phyloP scores from a whole-genome alignment of 1,284 basidiomycete genomes.

The Trametes hirsuta region DNA sequence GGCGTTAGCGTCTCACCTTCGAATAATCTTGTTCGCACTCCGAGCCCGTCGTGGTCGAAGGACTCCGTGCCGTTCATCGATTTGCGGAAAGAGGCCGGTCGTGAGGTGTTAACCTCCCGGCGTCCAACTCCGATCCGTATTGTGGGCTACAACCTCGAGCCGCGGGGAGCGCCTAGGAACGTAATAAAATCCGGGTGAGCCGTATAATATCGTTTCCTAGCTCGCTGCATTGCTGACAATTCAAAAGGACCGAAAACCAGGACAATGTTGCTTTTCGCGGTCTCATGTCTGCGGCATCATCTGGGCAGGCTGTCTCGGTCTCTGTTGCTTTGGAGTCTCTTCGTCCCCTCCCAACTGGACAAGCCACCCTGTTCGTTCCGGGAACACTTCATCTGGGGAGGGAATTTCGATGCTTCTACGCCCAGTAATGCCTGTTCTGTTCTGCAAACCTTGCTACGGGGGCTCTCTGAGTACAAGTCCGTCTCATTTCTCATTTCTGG shows the following conservation, averaged over 20 bases:
- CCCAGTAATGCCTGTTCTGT: neutral
- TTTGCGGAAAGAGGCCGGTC: too few species aligned
- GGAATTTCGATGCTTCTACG: constrained; percentile 13
- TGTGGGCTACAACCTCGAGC: neutral
- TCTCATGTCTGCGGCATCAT: neutral
- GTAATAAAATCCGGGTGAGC: constrained; percentile 3
- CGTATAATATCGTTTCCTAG: neutral
- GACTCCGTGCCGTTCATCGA: too few species aligned
- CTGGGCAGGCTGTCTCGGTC: neutral
- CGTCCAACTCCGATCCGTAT: too few species aligned
- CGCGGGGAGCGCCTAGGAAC: constrained; percentile 2
- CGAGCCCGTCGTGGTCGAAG: too few species aligned
- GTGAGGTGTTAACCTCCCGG: too few species aligned
- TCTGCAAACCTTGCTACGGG: too few species aligned
- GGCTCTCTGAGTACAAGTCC: too few species aligned
- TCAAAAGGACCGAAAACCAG: neutral
- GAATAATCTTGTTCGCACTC: too few species aligned
- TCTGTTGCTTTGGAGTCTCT: constrained; percentile 6
- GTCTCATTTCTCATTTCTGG: too few species aligned
- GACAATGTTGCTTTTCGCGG: neutral
- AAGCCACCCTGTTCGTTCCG: constrained; percentile 1
- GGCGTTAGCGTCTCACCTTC: too few species aligned
- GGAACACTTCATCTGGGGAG: neutral
- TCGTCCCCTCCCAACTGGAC: neutral
- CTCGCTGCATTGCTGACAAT: neutral